Percentiles rank a stretch among this genome's conserved stretches.
These are phyloP conservation scores for Fraxinus anomala DNA, from an alignment of 257 asterid species.

Conservation along the genomic window DNA sequence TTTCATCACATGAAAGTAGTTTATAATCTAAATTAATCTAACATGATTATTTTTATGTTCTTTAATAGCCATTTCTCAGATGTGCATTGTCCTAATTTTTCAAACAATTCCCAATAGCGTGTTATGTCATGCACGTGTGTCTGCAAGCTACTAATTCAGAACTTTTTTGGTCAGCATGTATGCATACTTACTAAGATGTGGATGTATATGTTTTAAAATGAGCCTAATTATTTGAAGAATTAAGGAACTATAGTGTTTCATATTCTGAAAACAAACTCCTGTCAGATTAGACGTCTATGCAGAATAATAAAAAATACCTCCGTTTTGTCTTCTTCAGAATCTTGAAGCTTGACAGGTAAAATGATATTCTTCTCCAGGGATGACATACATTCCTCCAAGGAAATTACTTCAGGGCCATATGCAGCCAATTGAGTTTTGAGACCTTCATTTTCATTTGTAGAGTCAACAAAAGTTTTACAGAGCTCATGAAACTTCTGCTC, in stretches of 20 bases:
- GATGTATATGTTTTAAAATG: not conserved
- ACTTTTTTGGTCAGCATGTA: not conserved
- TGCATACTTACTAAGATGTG: not conserved
- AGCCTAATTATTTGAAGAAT: not conserved
- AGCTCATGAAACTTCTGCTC: conserved; percentile 82
- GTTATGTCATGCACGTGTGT: not conserved
- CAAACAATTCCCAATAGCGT: not conserved
- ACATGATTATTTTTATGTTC: not conserved
- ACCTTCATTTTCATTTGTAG: conserved; percentile 51
- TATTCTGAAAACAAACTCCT: not conserved
- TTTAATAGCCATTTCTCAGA: not conserved
- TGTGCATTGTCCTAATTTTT: not conserved
- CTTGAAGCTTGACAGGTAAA: conserved; percentile 26
- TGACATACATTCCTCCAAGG: conserved; percentile 38
- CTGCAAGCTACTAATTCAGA: not conserved
- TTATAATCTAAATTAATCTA: not conserved
- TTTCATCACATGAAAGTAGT: not conserved
- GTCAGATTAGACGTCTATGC: not conserved
- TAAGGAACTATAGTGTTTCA: not conserved
- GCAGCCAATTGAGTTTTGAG: conserved; percentile 60
- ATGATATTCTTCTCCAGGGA: conserved; percentile 38
- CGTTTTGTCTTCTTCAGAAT: conserved; percentile 23
- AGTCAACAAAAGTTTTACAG: conserved; percentile 43
- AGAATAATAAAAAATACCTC: conserved; percentile 31
- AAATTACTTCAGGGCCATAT: conserved; percentile 38